Evolutionary conservation across 768 basidiomycete species (phyloP).

Genomic region (Mycena metata): DNA sequence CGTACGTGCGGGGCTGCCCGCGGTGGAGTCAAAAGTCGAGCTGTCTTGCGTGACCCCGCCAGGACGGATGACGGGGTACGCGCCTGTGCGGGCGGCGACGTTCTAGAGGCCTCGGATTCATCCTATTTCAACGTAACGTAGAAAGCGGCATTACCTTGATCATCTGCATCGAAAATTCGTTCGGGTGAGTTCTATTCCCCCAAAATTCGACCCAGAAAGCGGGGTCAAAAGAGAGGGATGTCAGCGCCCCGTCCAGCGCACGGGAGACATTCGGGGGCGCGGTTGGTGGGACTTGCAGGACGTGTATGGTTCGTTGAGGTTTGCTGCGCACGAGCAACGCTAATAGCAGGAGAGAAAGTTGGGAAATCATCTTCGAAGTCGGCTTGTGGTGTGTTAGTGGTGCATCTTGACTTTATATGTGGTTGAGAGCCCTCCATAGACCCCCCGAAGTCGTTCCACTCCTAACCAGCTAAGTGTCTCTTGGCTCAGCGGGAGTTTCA

Average conservation of each 20-base stretch:
- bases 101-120: constrained; percentile 1
- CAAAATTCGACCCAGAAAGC: constrained; percentile 31
- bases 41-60: constrained; percentile 33
- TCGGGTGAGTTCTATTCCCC: constrained; percentile 30
- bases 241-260: constrained; percentile 14
- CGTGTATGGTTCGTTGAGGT: neutral
- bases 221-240: constrained; percentile 24
- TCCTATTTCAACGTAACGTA: neutral
- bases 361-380: too few species aligned
- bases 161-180: constrained; percentile 29
- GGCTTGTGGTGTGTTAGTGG: too few species aligned
- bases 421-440: too few species aligned
- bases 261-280: constrained; percentile 2
- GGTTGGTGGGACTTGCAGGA: constrained; percentile 11
- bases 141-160: constrained; percentile 1
- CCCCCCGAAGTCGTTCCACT: too few species aligned
- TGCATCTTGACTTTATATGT: too few species aligned
- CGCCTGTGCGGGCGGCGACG: constrained; percentile 18
- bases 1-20: constrained; percentile 21
- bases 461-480: too few species aligned
- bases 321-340: too few species aligned
- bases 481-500: too few species aligned
- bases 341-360: too few species aligned
- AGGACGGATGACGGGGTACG: constrained; percentile 29
- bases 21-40: constrained; percentile 15